A percentile compares a stretch with the other conserved stretches of the same genome.
These are phyloP conservation scores for Clarireedia monteithiana DNA, from an alignment of 2,329 filamentous ascomycete genomes.

Conservation along the genomic window DNA sequence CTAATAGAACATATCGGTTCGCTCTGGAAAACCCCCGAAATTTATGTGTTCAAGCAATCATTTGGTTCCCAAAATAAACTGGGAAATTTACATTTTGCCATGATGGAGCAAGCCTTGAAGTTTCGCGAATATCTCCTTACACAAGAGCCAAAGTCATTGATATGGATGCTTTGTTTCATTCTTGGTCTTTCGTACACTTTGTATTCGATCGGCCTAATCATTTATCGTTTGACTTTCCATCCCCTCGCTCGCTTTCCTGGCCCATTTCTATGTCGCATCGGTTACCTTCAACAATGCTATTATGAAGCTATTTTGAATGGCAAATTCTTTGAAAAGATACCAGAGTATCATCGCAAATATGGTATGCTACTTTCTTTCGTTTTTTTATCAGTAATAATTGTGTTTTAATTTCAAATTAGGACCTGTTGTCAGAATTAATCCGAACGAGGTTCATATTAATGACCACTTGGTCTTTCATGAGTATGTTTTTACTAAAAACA, in stretches of 20 bases:
- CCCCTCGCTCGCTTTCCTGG: constrained; percentile 1
- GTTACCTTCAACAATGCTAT: not conserved
- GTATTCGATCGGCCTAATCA: not conserved
- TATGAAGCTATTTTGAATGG: not conserved
- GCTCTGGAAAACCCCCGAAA: too few relatives aligned
- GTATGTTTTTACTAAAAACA: not conserved
- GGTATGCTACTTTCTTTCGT: not conserved
- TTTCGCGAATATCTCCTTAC: too few relatives aligned
- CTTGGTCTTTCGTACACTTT: not conserved
- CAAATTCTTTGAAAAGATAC: not conserved
- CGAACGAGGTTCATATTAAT: constrained; percentile 13
- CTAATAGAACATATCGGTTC: too few relatives aligned
- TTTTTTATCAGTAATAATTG: too few relatives aligned
- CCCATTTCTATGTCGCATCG: not conserved
- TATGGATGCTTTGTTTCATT: too few relatives aligned
- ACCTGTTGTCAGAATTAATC: constrained; percentile 17
- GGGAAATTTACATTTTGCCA: too few relatives aligned
- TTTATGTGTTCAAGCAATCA: too few relatives aligned
- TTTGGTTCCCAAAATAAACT: too few relatives aligned
- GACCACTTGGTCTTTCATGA: not conserved
- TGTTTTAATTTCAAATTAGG: constrained; percentile 3
- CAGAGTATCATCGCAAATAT: not conserved
- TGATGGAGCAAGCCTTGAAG: too few relatives aligned
- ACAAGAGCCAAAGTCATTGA: too few relatives aligned
- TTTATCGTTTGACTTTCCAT: constrained; percentile 6